phyloP scores from a whole-genome alignment of 2,329 filamentous ascomycete species.

The Trichoderma citrinoviride region DNA sequence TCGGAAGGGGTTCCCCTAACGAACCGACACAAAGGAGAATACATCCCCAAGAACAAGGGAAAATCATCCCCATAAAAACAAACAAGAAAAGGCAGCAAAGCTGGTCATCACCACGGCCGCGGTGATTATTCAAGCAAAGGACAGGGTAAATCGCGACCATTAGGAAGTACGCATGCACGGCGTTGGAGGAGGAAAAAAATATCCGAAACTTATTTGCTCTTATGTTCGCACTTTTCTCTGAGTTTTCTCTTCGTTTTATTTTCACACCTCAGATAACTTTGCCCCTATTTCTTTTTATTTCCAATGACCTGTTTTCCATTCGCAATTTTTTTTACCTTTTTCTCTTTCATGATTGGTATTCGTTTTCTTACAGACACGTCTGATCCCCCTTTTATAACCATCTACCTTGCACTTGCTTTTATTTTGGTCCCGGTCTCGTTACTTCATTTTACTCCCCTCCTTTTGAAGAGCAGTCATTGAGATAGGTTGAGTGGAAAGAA shows the following conservation, averaged over 20 bases:
- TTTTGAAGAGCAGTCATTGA: neutral
- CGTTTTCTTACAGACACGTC: neutral
- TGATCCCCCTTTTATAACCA: neutral
- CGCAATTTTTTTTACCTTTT: neutral
- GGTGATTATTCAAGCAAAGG: neutral
- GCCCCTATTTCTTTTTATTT: neutral
- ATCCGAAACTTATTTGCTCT: too few relatives aligned
- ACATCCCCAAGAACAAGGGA: neutral
- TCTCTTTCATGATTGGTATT: neutral
- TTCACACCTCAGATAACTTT: neutral
- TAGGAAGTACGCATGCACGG: neutral
- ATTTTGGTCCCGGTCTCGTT: neutral
- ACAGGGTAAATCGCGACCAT: neutral
- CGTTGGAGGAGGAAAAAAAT: slow-evolving; percentile 3
- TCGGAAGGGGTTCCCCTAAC: neutral
- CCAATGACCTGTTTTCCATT: neutral
- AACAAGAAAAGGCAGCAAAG: neutral
- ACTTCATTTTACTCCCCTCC: neutral
- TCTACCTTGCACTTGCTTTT: neutral
- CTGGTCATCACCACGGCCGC: neutral
- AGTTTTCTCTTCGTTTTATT: neutral
- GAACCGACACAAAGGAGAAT: neutral
- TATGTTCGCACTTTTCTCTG: neutral
- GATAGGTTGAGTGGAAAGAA: neutral
- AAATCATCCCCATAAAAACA: neutral